Percentiles rank a stretch among this genome's conserved stretches.
These are phyloP conservation scores for Lyophyllum atratum DNA, from an alignment of 768 basidiomycete species.

Conservation along the genomic window DNA sequence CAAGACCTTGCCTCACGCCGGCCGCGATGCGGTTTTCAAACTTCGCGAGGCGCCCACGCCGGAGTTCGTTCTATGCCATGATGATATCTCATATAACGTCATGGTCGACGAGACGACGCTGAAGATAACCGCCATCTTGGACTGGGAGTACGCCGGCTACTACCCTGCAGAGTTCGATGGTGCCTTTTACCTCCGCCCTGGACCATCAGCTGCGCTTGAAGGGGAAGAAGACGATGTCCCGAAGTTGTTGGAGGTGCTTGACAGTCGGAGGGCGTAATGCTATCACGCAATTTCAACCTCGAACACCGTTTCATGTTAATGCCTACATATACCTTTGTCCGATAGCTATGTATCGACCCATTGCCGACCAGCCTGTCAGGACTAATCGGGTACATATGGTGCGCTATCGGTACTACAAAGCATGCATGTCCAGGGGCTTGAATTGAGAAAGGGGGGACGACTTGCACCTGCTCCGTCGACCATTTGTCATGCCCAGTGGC, in stretches of 20 bases:
- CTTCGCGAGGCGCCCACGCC: not conserved
- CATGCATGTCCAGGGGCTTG: too few relatives aligned
- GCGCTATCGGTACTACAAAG: too few relatives aligned
- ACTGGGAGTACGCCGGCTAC: slow-evolving; percentile 1
- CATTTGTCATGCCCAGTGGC: too few relatives aligned
- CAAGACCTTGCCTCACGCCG: not conserved
- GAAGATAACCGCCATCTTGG: slow-evolving; percentile 2
- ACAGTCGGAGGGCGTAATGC: not conserved
- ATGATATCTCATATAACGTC: slow-evolving; percentile 2
- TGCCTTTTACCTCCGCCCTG: not conserved
- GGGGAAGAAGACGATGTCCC: not conserved
- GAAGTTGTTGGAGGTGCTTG: not conserved
- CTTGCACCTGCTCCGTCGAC: too few relatives aligned
- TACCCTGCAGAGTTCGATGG: not conserved
- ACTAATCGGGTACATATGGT: too few relatives aligned
- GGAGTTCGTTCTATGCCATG: not conserved
- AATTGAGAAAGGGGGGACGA: too few relatives aligned
- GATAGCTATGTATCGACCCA: too few relatives aligned
- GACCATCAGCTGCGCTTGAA: not conserved
- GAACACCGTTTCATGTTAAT: too few relatives aligned
- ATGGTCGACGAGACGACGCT: not conserved
- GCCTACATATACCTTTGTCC: too few relatives aligned
- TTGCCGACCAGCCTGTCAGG: too few relatives aligned
- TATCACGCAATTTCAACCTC: too few relatives aligned
- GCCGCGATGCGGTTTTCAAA: not conserved